Evolutionary conservation across 2,329 filamentous ascomycete genomes (phyloP).

Genomic region (Paracorniculantispora psalliotae): DNA sequence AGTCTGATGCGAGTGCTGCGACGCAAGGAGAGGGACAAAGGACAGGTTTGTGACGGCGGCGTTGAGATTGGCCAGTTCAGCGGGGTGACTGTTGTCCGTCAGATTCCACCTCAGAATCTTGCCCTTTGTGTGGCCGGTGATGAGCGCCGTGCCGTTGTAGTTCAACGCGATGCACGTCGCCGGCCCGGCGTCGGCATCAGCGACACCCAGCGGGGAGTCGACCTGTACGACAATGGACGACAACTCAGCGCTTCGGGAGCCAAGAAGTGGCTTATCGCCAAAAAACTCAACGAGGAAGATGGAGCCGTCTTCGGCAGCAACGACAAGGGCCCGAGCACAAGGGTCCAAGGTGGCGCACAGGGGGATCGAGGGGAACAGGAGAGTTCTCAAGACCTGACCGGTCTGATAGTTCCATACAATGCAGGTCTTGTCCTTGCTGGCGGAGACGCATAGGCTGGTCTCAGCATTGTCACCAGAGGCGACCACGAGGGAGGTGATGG

Average conservation of each 20-base stretch:
- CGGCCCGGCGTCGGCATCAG: constrained; percentile 59
- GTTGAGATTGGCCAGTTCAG: constrained; percentile 66
- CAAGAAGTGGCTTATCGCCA: constrained; percentile 50
- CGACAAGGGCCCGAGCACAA: constrained; percentile 75
- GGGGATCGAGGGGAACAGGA: constrained; percentile 71
- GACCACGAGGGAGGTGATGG: constrained; percentile 58
- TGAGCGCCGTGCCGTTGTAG: constrained; percentile 74
- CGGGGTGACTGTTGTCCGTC: constrained; percentile 61
- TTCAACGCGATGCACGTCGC: constrained; percentile 66
- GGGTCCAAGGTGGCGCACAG: constrained; percentile 74
- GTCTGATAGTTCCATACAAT: constrained; percentile 90
- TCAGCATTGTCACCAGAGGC: constrained; percentile 63
- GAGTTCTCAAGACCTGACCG: constrained; percentile 71
- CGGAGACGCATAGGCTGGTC: constrained; percentile 78
- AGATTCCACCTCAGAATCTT: constrained; percentile 79
- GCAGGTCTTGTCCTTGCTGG: constrained; percentile 80
- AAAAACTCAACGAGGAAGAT: constrained; percentile 75
- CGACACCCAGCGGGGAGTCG: constrained; percentile 48
- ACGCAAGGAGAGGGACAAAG: constrained; percentile 58
- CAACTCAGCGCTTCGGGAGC: constrained; percentile 45
- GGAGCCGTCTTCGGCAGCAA: constrained; percentile 73
- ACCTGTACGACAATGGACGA: constrained; percentile 54
- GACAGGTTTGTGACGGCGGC: constrained; percentile 76
- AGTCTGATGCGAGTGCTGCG: constrained; percentile 37
- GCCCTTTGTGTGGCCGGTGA: constrained; percentile 78